Evolutionary conservation across 1,284 basidiomycete species (phyloP).

Genomic region (Apiotrichum gracile): DNA sequence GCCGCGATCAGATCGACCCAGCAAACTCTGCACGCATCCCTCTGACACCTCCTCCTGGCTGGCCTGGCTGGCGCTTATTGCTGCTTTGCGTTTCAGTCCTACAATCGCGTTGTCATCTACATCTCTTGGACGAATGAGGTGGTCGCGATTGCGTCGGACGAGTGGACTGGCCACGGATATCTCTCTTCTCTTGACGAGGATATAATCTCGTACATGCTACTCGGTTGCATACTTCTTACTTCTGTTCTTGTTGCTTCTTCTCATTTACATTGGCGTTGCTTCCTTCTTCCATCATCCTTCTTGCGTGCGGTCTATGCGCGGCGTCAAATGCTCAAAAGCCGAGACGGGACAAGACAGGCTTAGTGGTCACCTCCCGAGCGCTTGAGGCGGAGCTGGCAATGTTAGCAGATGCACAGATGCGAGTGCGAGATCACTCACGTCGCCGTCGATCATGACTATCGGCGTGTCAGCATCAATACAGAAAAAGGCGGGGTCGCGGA

Average conservation of each 20-base stretch:
- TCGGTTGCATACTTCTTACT: neutral
- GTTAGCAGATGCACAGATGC: neutral
- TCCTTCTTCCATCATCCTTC: neutral
- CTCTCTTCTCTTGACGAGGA: no score
- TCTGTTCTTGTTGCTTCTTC: neutral
- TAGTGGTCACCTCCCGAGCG: constrained; percentile 2
- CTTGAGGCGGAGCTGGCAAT: constrained; percentile 12
- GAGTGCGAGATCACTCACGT: no score
- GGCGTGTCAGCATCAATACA: neutral
- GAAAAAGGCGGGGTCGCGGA: neutral
- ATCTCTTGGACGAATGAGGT: no score
- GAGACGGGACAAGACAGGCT: neutral
- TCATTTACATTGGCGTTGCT: neutral
- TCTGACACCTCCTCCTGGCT: no score
- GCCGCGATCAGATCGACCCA: no score
- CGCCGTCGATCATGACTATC: constrained; percentile 6
- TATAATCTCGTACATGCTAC: no score
- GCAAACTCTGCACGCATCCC: no score
- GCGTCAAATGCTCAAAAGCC: neutral
- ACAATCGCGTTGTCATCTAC: no score
- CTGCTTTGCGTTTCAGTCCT: no score
- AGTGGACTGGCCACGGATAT: no score
- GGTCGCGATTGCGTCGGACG: no score
- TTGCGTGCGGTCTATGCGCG: neutral
- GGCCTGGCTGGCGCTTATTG: no score